Conservation (phyloP, 2,329 filamentous ascomycete genomes). For the Macroventuria anomochaeta region DNA sequence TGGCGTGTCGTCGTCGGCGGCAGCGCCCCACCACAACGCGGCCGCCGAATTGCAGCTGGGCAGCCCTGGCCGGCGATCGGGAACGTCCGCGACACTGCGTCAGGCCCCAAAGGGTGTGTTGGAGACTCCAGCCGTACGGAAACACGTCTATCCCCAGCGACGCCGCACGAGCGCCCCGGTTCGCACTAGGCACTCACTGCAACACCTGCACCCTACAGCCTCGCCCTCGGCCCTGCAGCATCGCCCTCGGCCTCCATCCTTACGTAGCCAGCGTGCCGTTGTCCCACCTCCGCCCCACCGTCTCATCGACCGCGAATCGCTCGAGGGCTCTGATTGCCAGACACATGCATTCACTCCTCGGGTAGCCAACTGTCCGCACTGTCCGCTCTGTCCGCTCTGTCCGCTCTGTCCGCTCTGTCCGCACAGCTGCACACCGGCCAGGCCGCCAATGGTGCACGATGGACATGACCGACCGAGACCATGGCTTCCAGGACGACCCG, state of each 20-base stretch:
- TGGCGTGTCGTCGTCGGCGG: conserved; percentile 5
- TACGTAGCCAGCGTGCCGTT: neutral
- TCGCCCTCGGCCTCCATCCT: neutral
- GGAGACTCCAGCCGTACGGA: neutral
- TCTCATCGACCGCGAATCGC: conserved; percentile 1
- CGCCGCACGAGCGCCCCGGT: neutral
- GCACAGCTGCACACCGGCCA: neutral
- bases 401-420: too few relatives aligned
- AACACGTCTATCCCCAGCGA: neutral
- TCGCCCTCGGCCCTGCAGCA: neutral
- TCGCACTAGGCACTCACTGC: neutral
- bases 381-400: too few relatives aligned
- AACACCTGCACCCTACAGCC: neutral
- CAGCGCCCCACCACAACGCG: neutral
- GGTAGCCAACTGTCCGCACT: conserved; percentile 3
- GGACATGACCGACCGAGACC: conserved; percentile 45
- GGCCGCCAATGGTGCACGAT: conserved; percentile 41
- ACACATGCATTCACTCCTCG: conserved; percentile 16
- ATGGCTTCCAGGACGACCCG: conserved; percentile 44
- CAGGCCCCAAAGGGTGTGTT: neutral
- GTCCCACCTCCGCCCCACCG: conserved; percentile 7
- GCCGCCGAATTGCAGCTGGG: neutral
- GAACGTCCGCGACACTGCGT: too few relatives aligned
- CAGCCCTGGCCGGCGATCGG: conserved; percentile 6
- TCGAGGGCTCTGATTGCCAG: neutral